phyloP scores from a whole-genome alignment of 257 asterid species.

The Fraxinus quadrangulata region DNA sequence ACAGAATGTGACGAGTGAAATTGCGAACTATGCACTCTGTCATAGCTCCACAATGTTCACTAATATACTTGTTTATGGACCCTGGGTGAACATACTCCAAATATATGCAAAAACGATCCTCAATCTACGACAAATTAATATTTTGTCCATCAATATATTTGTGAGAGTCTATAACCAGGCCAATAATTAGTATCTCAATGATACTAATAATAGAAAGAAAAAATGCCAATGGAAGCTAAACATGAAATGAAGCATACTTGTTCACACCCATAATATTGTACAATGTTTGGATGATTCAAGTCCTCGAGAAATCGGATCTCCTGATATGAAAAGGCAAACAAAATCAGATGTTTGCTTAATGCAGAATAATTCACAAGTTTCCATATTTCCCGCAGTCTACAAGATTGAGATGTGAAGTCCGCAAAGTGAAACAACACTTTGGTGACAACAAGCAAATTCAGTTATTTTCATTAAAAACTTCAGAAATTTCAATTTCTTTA shows the following conservation, averaged over 20 bases:
- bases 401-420: neutral
- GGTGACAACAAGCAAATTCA: neutral
- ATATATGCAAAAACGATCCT: constrained; percentile 85
- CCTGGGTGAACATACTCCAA: constrained; percentile 97
- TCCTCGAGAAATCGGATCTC: constrained; percentile 77
- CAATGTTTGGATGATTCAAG: constrained; percentile 81
- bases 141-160: constrained; percentile 15
- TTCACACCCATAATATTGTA: constrained; percentile 80
- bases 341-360: constrained; percentile 17
- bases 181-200: neutral
- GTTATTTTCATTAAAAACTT: neutral
- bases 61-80: constrained; percentile 64
- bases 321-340: constrained; percentile 37
- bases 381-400: neutral
- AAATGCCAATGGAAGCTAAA: neutral
- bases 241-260: constrained; percentile 31
- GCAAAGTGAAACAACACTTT: neutral
- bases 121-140: constrained; percentile 50
- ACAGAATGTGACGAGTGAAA: constrained; percentile 86
- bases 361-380: neutral
- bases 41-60: constrained; percentile 74
- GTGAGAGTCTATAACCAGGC: neutral
- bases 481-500: neutral
- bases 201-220: constrained; percentile 3
- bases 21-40: constrained; percentile 79